These are phyloP conservation scores for Colletotrichum paranaense DNA, from an alignment of 2,329 filamentous ascomycete species.

Conservation along the genomic window DNA sequence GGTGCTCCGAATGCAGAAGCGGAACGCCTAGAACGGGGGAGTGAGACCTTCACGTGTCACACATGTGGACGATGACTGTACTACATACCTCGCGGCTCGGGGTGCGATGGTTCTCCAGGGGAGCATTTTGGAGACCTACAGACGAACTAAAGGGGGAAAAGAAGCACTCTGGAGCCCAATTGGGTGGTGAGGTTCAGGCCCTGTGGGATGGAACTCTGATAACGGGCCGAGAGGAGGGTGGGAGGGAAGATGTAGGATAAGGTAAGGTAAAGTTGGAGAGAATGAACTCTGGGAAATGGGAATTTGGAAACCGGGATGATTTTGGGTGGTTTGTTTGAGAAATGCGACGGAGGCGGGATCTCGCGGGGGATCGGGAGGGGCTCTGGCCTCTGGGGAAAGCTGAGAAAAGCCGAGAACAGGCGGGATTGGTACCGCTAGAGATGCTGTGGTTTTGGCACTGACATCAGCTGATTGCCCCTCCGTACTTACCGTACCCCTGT, in stretches of 20 bases:
- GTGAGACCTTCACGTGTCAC: conserved; percentile 23
- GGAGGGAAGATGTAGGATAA: not conserved
- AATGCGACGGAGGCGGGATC: conserved; percentile 14
- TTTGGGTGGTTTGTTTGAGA: conserved; percentile 11
- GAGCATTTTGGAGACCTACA: conserved; percentile 9
- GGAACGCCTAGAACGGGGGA: conserved; percentile 8
- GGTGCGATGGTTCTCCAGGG: conserved; percentile 13
- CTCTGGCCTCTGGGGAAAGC: not conserved
- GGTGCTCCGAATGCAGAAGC: conserved; percentile 13
- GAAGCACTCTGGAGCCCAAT: not conserved
- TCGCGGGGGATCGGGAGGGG: conserved; percentile 11
- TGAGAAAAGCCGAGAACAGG: not conserved
- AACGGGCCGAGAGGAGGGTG: not conserved
- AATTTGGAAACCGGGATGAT: conserved; percentile 5
- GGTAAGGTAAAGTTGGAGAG: conserved; percentile 8
- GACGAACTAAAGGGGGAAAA: not conserved
- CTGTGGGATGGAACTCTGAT: conserved; percentile 16
- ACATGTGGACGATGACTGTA: not conserved
- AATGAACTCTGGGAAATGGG: not conserved
- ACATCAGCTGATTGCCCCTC: conserved; percentile 15
- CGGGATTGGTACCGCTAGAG: not conserved
- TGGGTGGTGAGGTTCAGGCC: not conserved
- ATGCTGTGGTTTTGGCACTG: conserved; percentile 15
- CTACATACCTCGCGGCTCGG: conserved; percentile 25
- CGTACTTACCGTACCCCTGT: not conserved